Base-by-base conservation (phyloP, 257 asterid species). In the Primulina huaijiensis region DNA sequence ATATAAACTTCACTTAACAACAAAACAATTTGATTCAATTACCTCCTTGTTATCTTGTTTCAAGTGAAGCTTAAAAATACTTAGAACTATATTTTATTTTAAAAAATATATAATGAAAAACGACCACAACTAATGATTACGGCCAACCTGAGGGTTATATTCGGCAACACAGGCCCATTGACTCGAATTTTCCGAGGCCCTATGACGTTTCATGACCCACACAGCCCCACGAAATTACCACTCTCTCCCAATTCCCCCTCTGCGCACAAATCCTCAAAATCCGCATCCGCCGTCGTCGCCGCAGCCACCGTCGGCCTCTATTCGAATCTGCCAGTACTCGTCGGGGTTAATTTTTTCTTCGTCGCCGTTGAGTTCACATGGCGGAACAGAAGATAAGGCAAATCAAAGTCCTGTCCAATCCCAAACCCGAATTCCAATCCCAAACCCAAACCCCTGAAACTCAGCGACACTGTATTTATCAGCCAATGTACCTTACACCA, bases 321-420 rank as follows among this genome's bases (percentile, higher is more conserved):
- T 53, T 53, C 53, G 29, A 11, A 3, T 43, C n/a, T 43, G n/a
- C n/a, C 1, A 10, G 12, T 4, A 12, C 53, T 43, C 14, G 53
- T 1, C 25, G 25, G 25, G 25, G 1, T 23, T 23, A 23, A 23
- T 23, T 23, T 23, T 23, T 23, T 23, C 25, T 23, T 1, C 53
- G 30, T 27, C 20, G 57, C 20, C 4, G 20, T 68, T 52, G 21
- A 62, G 35, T 65, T 72, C 84, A 35, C 62, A 92, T 92, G 98
- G 91, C 87, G 79, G 95, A 87, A 62, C 92, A 83, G 71, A 73
- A 82, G 72, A 82, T 70, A 69, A 50, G 63, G 50, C 86, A 80
- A 56, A 64, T 53, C 55, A 70, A 73, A 70, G 43, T 68, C 68
- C 67, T 77, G 58, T 72, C 79, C 14, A 25, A 77, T 20, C 83